Percentiles rank a stretch among this genome's conserved stretches.
phyloP scores from a whole-genome alignment of 164 flowering plant species.

The Annona cherimola region DNA sequence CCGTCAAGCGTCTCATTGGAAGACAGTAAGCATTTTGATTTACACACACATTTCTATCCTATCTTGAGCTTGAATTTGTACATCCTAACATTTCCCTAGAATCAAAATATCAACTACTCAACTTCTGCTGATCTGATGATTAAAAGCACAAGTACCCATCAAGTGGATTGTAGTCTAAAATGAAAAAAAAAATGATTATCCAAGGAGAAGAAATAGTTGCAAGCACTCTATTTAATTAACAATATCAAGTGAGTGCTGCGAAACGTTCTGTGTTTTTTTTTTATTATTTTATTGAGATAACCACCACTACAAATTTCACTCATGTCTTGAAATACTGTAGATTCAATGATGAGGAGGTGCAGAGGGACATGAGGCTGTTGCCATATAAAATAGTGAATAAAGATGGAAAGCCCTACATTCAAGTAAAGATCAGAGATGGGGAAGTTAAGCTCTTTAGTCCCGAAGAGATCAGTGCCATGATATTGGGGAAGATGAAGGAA shows the following conservation, averaged over 20 bases:
- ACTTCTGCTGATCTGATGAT: background rate
- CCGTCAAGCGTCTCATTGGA: slow-evolving; percentile 46
- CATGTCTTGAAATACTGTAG: slow-evolving; percentile 7
- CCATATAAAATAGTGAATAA: slow-evolving; percentile 14
- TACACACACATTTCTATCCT: background rate
- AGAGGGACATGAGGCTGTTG: slow-evolving; percentile 34
- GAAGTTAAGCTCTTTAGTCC: slow-evolving; percentile 54
- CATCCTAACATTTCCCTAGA: background rate
- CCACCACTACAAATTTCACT: no score
- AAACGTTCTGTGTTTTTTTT: background rate
- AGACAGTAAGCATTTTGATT: slow-evolving; percentile 23
- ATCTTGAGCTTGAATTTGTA: no score
- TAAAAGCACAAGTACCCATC: background rate
- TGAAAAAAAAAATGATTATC: no score
- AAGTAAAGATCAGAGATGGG: slow-evolving; percentile 40
- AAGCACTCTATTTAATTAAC: background rate
- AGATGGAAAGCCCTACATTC: slow-evolving; percentile 54
- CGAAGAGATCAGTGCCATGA: slow-evolving; percentile 47
- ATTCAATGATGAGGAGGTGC: slow-evolving; percentile 46
- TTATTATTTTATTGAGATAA: background rate
- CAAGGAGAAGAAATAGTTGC: no score
- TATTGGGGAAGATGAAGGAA: no score
- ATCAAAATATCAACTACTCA: background rate
- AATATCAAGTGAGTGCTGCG: background rate
- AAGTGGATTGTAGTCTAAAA: no score